Evolutionary conservation across 2,329 filamentous ascomycete genomes (phyloP).

Genomic region (Orbilia brochopaga): DNA sequence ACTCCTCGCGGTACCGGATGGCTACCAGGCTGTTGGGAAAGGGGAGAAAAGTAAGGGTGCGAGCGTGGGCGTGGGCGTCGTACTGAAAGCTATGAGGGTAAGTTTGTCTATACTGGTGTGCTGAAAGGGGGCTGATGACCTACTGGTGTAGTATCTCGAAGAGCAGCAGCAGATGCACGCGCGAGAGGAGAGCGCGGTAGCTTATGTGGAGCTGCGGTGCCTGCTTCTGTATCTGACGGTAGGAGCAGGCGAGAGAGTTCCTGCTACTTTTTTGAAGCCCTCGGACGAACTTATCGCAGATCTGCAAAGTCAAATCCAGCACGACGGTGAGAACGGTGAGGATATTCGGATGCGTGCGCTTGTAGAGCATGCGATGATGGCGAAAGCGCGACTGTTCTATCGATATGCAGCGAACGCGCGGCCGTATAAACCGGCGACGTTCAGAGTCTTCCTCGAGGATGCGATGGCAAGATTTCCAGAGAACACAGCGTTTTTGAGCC

Average conservation of each 20-base stretch:
- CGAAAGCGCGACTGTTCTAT: slow-evolving; percentile 70
- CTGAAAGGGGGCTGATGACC: slow-evolving; percentile 62
- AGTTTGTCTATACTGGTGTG: slow-evolving; percentile 51
- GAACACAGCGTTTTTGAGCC: slow-evolving; percentile 76
- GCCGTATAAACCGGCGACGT: slow-evolving; percentile 70
- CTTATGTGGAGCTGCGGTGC: slow-evolving; percentile 49
- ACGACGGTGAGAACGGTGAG: neutral
- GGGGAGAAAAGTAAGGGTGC: slow-evolving; percentile 32
- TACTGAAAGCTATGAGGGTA: slow-evolving; percentile 59
- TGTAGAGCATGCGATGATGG: slow-evolving; percentile 73
- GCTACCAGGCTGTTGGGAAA: slow-evolving; percentile 51
- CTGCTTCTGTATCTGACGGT: slow-evolving; percentile 51
- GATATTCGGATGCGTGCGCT: slow-evolving; percentile 58
- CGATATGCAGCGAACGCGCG: slow-evolving; percentile 66
- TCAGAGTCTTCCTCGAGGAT: slow-evolving; percentile 68
- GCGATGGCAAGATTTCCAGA: slow-evolving; percentile 71
- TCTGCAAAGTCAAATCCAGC: slow-evolving; percentile 55
- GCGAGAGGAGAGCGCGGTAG: slow-evolving; percentile 51
- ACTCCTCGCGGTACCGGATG: slow-evolving; percentile 32
- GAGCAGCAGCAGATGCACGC: slow-evolving; percentile 55
- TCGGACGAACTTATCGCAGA: slow-evolving; percentile 62
- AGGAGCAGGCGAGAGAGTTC: slow-evolving; percentile 24
- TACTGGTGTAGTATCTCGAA: slow-evolving; percentile 55
- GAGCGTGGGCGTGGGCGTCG: slow-evolving; percentile 55
- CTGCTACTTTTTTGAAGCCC: slow-evolving; percentile 24